Evolutionary conservation across 108 stramenopile species (phyloP), one percentile per base, ranked within the genome.

Genomic region (Conticribra weissflogii): DNA sequence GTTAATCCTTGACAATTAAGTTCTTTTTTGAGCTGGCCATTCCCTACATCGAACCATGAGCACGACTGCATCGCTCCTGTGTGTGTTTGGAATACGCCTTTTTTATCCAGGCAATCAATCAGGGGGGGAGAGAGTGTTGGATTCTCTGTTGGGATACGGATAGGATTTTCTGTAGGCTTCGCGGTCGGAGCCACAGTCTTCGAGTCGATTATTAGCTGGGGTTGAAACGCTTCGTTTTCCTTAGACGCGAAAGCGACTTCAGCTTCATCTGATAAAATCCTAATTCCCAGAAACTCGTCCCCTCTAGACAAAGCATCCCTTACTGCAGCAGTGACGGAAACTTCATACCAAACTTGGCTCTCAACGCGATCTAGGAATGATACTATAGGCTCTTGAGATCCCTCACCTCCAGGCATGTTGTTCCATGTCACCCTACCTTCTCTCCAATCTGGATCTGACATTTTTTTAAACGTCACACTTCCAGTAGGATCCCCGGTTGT

Each of bases 171-270:
- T 12, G 44, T 68, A 32, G 75, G 75, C 30, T 33, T 52, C 2
- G 27, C 19, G 41, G 75, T 68, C 16, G 75, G 75, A 15, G 30
- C 30, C 9, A 31, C 23, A 30, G 77, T 70, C 23, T 41, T 19
- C 29, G 77, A 65, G 49, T 78, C 77, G 24, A 78, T 33, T 2
- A 71, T 48, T 2, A 78, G 77, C n/a, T 63, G 41, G 15, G 77
- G 77, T 31, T 60, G 68, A 15, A 60, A n/a, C 17, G 59, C 55
- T 24, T 66, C 58, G 3, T 49, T 23, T 41, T 78, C 77, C 34
- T 71, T 78, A n/a, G 77, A 78, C 33, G 57, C 68, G 54, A 78
- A 78, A 31, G 69, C 54, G 31, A 71, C 58, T 0, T 59, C 58
- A 17, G 49, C 24, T 28, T 59, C 68, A 27, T 71, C 64, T 12